These are phyloP conservation scores for Polyrhizophydium stewartii DNA, from an alignment of 371 early-diverging fungal genomes.

Conservation along the genomic window DNA sequence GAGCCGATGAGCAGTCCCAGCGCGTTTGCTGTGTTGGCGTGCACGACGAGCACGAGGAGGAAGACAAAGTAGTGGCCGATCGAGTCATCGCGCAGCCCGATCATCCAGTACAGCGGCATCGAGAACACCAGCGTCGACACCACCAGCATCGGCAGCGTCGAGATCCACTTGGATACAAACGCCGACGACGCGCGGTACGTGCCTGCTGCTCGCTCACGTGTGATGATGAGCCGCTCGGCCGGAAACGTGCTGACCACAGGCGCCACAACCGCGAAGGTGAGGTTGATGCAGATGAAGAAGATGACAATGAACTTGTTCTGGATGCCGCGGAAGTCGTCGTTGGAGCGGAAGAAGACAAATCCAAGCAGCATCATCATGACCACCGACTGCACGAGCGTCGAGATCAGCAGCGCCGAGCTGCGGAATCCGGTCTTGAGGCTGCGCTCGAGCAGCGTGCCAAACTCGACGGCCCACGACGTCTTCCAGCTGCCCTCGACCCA, in stretches of 20 bases:
- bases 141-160: conserved; percentile 18
- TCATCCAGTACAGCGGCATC: conserved; percentile 15
- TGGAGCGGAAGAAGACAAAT: conserved; percentile 33
- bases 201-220: conserved; percentile 48
- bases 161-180: conserved; percentile 45
- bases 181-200: conserved; percentile 41
- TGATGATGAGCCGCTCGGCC: conserved; percentile 40
- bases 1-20: conserved; percentile 43
- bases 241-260: conserved; percentile 28
- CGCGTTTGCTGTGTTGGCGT: conserved; percentile 21
- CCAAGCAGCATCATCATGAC: conserved; percentile 27
- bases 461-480: conserved; percentile 21
- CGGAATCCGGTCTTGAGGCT: conserved; percentile 36
- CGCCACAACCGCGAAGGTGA: conserved; percentile 39
- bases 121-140: conserved; percentile 1
- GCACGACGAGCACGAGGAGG: conserved; percentile 25
- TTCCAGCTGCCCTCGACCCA: conserved; percentile 11
- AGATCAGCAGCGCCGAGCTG: conserved; percentile 26
- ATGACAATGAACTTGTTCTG: conserved; percentile 45
- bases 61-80: conserved; percentile 34
- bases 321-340: conserved; percentile 27
- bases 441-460: conserved; percentile 27
- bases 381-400: conserved; percentile 31
- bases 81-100: conserved; percentile 45
- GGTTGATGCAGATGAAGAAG: conserved; percentile 46